These are phyloP conservation scores for Mangifera indica DNA, from an alignment of 345 rosid genomes.

Conservation along the genomic window DNA sequence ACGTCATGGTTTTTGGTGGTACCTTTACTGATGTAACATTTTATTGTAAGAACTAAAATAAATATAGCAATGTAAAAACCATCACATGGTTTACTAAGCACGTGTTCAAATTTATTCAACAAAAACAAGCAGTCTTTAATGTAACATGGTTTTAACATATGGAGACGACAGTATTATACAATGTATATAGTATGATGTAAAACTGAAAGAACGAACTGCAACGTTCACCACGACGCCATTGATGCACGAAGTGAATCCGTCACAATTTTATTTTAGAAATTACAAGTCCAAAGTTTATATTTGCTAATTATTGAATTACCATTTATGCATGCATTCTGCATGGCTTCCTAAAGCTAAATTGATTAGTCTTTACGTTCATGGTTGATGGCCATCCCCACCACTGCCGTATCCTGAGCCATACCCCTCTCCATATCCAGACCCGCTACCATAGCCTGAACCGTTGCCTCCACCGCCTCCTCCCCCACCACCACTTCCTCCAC, in stretches of 20 bases:
- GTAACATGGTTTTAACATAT: too few relatives aligned
- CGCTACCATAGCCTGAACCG: slow-evolving; percentile 31
- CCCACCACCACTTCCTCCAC: slow-evolving; percentile 25
- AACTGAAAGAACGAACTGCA: not conserved
- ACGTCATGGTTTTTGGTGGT: too few relatives aligned
- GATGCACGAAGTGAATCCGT: not conserved
- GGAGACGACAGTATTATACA: not conserved
- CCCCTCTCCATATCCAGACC: slow-evolving; percentile 25
- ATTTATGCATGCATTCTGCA: not conserved
- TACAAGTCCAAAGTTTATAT: slow-evolving; percentile 1
- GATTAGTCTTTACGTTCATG: slow-evolving; percentile 24
- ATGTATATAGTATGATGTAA: too few relatives aligned
- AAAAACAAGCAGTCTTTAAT: too few relatives aligned
- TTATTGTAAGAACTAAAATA: too few relatives aligned
- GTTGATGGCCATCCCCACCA: slow-evolving; percentile 21
- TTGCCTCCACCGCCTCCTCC: slow-evolving; percentile 42
- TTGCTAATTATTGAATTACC: not conserved
- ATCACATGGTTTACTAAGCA: too few relatives aligned
- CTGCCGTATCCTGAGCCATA: slow-evolving; percentile 33
- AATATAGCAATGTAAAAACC: too few relatives aligned
- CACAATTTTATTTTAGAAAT: slow-evolving; percentile 26
- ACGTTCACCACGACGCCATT: not conserved
- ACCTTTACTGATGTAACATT: too few relatives aligned
- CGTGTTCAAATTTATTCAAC: too few relatives aligned
- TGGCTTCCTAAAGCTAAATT: not conserved